These are phyloP conservation scores for Colletotrichum orbiculare DNA, from an alignment of 2,329 filamentous ascomycete genomes.

Conservation along the genomic window DNA sequence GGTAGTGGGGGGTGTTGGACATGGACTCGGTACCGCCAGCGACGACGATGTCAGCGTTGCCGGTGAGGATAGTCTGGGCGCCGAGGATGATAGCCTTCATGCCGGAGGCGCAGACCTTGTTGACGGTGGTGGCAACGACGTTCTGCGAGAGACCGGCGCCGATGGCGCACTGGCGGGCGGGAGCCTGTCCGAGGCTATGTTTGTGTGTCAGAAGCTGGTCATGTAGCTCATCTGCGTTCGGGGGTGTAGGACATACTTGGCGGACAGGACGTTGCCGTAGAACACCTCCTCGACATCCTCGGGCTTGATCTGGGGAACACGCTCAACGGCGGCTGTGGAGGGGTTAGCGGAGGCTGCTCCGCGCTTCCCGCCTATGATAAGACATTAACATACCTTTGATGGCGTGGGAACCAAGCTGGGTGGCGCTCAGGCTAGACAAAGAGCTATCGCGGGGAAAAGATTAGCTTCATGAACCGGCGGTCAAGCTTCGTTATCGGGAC, in stretches of 20 bases:
- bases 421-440: conserved; percentile 86
- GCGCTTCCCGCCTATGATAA: conserved; percentile 15
- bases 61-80: conserved; percentile 97
- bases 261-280: conserved; percentile 97
- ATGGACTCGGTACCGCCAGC: conserved; percentile 98
- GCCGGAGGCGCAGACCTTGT: conserved; percentile 98
- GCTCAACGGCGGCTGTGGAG: conserved; percentile 77
- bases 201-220: neutral
- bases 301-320: conserved; percentile 86
- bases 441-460: conserved; percentile 67
- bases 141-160: conserved; percentile 84
- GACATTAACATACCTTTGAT: conserved; percentile 80
- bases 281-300: conserved; percentile 95
- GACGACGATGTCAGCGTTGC: conserved; percentile 91
- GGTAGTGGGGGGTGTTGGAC: conserved; percentile 97
- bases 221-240: neutral
- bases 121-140: conserved; percentile 90
- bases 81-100: conserved; percentile 95
- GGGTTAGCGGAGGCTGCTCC: conserved; percentile 28
- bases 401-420: conserved; percentile 87
- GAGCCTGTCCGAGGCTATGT: conserved; percentile 89
- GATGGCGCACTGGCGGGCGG: conserved; percentile 93
- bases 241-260: conserved; percentile 73
- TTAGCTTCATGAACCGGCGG: conserved; percentile 29
- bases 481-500: conserved; percentile 24